Evolutionary conservation across 352 stramenopile genomes (phyloP), one percentile per base, ranked within the genome.

Genomic region (Globisporangium irregulare): DNA sequence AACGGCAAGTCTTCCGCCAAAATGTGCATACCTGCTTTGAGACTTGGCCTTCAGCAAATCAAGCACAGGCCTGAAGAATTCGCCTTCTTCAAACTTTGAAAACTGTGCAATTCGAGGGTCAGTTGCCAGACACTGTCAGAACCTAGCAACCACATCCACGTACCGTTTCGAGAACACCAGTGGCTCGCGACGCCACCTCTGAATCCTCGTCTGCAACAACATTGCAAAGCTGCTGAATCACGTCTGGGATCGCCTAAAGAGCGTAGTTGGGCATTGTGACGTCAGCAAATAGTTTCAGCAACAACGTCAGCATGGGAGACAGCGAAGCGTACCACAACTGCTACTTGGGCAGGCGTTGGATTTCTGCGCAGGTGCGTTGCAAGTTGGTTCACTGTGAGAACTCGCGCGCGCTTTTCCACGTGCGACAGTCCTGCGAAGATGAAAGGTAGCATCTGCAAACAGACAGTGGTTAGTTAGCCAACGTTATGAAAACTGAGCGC

Each of bases 321-420:
- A 54, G 27, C 27, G 57, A 29, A 8, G 69, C 77, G 24, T 73
- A 94, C 86, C 74, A 92, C 73, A 6, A 69, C 73, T 22, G 73
- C 67, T 3, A 86, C 75, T 65, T 91, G 76, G 7, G 85, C 82
- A 29, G 74, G 62, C 18, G 69, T 79, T 32, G 84, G 81, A 1
- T 91, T 70, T 58, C 69, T 77, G 66, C 76, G 69, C 36, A 95
- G 63, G 36, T 95, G 88, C 5, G 73, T 72, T 57, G 86, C 84
- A 46, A 95, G 76, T 66, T 94, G 87, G 67, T 90, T 89, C 51
- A 86, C 60, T 5, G 89, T 91, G 20, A 94, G 76, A 58, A 77
- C 71, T 60, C 79, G 78, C 46, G 84, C 86, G 29, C 78, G 61
- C 63, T 82, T 80, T 63, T 94, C 85, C 4, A 77, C 66, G 56